A percentile compares a stretch with the other conserved stretches of the same genome.
These are phyloP conservation scores for Grosmannia huntii DNA, from an alignment of 2,329 filamentous ascomycete genomes.

Conservation along the genomic window DNA sequence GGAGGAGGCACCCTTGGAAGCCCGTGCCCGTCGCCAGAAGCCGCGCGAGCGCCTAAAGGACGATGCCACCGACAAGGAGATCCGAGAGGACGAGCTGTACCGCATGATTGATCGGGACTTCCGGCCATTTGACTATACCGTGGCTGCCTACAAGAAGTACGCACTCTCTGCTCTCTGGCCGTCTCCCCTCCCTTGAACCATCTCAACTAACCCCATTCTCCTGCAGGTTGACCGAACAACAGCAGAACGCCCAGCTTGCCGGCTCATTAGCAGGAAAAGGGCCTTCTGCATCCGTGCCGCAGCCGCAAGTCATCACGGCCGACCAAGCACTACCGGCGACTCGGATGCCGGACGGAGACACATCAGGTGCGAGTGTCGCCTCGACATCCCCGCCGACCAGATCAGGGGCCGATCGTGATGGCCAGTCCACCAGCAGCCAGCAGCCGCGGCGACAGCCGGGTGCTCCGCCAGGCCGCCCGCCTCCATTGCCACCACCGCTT, in stretches of 20 bases:
- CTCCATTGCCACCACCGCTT: slow-evolving; percentile 20
- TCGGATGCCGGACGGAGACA: slow-evolving; percentile 14
- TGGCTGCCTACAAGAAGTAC: slow-evolving; percentile 64
- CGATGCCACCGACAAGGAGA: slow-evolving; percentile 89
- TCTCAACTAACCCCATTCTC: too few relatives aligned
- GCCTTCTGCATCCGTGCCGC: not conserved
- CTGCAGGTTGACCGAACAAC: slow-evolving; percentile 12
- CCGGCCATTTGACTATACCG: slow-evolving; percentile 88
- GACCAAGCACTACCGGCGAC: slow-evolving; percentile 33
- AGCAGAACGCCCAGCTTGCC: not conserved
- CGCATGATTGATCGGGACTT: slow-evolving; percentile 91
- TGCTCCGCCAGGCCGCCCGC: slow-evolving; percentile 15
- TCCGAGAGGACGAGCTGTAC: slow-evolving; percentile 86
- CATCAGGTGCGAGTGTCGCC: not conserved
- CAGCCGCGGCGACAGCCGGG: slow-evolving; percentile 8
- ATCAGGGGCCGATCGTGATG: not conserved
- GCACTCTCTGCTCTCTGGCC: slow-evolving; percentile 14
- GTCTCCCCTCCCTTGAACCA: too few relatives aligned
- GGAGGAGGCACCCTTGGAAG: slow-evolving; percentile 90
- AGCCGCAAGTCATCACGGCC: slow-evolving; percentile 37
- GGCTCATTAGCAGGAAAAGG: not conserved
- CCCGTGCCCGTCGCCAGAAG: slow-evolving; percentile 83
- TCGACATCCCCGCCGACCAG: not conserved
- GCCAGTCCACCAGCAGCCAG: slow-evolving; percentile 14
- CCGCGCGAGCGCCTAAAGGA: slow-evolving; percentile 84